Base-by-base conservation (phyloP, 345 rosid genomes). In the Murraya paniculata region DNA sequence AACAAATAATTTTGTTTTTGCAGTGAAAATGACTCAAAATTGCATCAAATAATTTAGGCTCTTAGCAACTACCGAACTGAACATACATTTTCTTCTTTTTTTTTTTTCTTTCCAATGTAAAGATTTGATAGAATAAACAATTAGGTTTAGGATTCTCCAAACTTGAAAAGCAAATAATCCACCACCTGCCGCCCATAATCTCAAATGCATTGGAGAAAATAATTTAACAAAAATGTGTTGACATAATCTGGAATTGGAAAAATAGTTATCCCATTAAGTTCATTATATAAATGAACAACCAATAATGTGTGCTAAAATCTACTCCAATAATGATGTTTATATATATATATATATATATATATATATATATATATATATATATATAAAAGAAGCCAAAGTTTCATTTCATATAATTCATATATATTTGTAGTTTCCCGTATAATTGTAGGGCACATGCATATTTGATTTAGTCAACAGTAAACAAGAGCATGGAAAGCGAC, bases 401-500 rank as follows among this genome's bases (percentile, higher is more conserved):
- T 35, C 71, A 53, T 35, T 53, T 48, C 71, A 36, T 39, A 53
- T 38, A 57, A 27, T 31, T 33, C 33, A 19, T 25, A 27, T 35
- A 36, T 22, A 71, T 31, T 55, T 56, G 38, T 36, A 35, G 77
- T 53, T 45, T 22, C n/a, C 25, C 57, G 31, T 27, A 58, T 58
- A 31, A 64, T 71, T 30, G 31, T 68, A 53, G 27, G 76, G 82
- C 85, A 86, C 80, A 81, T 86, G 84, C 71, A 28, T 31, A 31
- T 64, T 30, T 2, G 39, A 2, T 61, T 5, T 18, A 62, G 66
- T 81, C 77, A 71, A 21, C 57, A 62, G 80, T 73, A 79, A 76
- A 80, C 79, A 82, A 66, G 74, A 78, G 35, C 77, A 78, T 48
- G 74, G 70, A 72, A 72, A 81, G 78, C 81, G 80, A 82, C 87